A percentile compares a stretch with the other conserved stretches of the same genome.
These are phyloP conservation scores for Hygrophoropsis aurantiaca DNA, from an alignment of 768 basidiomycete species.

Conservation along the genomic window DNA sequence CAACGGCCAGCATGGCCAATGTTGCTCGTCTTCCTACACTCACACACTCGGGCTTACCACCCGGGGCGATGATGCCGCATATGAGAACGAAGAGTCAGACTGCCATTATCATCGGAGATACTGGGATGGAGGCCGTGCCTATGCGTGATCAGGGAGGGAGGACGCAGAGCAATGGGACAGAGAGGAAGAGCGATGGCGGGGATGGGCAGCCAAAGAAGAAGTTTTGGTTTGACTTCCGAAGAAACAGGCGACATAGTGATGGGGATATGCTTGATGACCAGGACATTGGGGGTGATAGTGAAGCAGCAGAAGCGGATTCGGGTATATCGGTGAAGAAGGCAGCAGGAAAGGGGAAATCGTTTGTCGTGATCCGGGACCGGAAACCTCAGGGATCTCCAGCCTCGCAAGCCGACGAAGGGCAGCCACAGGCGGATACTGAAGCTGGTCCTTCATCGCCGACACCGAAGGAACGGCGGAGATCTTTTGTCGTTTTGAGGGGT, in stretches of 20 bases:
- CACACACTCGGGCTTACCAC: conserved; percentile 38
- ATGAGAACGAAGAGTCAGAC: conserved; percentile 79
- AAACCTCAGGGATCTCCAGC: conserved; percentile 40
- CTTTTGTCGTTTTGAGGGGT: conserved; percentile 30
- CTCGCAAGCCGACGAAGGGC: conserved; percentile 25
- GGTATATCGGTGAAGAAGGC: conserved; percentile 32
- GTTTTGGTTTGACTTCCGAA: conserved; percentile 67
- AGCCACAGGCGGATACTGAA: conserved; percentile 30
- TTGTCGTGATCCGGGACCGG: conserved; percentile 69
- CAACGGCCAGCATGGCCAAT: conserved; percentile 49
- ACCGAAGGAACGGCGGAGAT: conserved; percentile 11
- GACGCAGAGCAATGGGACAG: conserved; percentile 4
- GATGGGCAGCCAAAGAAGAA: conserved; percentile 57
- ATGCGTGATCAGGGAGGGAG: conserved; percentile 9
- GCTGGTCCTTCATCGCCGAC: conserved; percentile 26
- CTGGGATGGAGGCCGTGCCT: conserved; percentile 23
- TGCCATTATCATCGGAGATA: conserved; percentile 74
- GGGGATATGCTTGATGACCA: conserved; percentile 39
- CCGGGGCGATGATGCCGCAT: conserved; percentile 70
- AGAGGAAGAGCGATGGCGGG: conserved; percentile 37
- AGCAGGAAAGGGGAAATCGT: conserved; percentile 47
- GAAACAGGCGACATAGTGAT: conserved; percentile 60
- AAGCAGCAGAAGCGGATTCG: conserved; percentile 20
- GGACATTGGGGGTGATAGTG: conserved; percentile 16
- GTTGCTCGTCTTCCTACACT: conserved; percentile 42